Evolutionary conservation across 257 asterid species (phyloP).

Genomic region (Ballota nigra): DNA sequence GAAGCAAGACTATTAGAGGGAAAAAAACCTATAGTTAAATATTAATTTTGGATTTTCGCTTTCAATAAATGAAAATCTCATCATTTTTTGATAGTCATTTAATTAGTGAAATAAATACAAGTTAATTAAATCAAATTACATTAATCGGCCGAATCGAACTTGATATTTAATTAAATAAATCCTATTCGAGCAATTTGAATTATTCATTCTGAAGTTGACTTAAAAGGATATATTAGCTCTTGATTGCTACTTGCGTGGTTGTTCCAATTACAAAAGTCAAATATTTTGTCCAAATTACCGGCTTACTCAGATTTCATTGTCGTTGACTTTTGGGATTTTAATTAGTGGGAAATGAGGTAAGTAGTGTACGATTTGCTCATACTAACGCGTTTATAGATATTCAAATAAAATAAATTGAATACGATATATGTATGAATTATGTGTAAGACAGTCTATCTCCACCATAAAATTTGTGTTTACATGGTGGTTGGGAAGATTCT

Average conservation of each 20-base stretch:
- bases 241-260: not conserved
- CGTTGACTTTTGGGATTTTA: not conserved
- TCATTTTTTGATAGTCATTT: not conserved
- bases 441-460: too few relatives aligned
- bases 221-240: not conserved
- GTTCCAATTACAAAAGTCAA: not conserved
- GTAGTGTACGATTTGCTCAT: not conserved
- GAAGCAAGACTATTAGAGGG: not conserved
- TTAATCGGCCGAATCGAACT: too few relatives aligned
- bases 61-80: too few relatives aligned
- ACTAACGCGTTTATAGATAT: not conserved
- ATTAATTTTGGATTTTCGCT: too few relatives aligned
- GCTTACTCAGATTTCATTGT: not conserved
- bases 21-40: not conserved
- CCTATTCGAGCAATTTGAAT: not conserved
- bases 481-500: not conserved
- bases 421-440: too few relatives aligned
- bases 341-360: not conserved
- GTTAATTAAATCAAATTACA: too few relatives aligned
- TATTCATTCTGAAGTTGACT: not conserved
- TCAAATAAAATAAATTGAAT: too few relatives aligned
- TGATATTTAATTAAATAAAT: not conserved
- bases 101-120: too few relatives aligned
- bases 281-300: not conserved
- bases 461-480: too few relatives aligned